Conservation (phyloP, 1,139 yeast genomes). For the Debaryomyces coudertii region DNA sequence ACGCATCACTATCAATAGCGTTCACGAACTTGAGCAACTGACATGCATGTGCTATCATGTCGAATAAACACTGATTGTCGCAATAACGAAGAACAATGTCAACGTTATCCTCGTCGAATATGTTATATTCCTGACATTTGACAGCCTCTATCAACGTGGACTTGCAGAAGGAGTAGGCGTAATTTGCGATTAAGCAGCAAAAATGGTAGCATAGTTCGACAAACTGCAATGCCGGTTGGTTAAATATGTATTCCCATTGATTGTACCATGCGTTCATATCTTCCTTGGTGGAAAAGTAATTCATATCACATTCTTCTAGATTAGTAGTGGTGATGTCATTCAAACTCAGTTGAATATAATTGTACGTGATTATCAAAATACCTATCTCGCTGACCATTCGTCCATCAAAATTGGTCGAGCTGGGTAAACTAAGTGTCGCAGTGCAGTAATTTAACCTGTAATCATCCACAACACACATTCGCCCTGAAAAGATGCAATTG, state of each 20-base stretch:
- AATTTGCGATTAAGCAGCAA: conserved; percentile 54
- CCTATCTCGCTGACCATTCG: conserved; percentile 82
- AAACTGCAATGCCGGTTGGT: conserved; percentile 76
- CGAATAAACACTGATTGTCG: conserved; percentile 24
- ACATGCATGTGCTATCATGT: conserved; percentile 39
- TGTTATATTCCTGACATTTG: conserved; percentile 3
- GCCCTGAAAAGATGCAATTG: conserved; percentile 69
- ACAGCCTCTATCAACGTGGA: conserved; percentile 1
- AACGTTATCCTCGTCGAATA: conserved; percentile 30
- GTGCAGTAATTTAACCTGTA: conserved; percentile 64
- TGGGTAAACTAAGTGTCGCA: conserved; percentile 60
- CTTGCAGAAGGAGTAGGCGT: conserved; percentile 34
- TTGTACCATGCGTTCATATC: conserved; percentile 63
- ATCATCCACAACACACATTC: conserved; percentile 75
- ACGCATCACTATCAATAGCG: conserved; percentile 56
- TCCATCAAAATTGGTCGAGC: conserved; percentile 80
- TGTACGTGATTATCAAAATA: conserved; percentile 62
- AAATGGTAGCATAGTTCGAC: conserved; percentile 76
- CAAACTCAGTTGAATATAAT: conserved; percentile 52
- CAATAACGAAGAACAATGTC: conserved; percentile 26
- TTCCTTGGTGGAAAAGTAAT: conserved; percentile 29
- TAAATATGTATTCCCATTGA: conserved; percentile 72
- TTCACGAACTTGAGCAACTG: conserved; percentile 45
- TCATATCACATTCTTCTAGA: conserved; percentile 26
- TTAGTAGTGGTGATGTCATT: conserved; percentile 23